Evolutionary conservation across 331 rosid species (phyloP), one percentile per base, ranked within the genome.

Genomic region (Pyracantha coccinea): DNA sequence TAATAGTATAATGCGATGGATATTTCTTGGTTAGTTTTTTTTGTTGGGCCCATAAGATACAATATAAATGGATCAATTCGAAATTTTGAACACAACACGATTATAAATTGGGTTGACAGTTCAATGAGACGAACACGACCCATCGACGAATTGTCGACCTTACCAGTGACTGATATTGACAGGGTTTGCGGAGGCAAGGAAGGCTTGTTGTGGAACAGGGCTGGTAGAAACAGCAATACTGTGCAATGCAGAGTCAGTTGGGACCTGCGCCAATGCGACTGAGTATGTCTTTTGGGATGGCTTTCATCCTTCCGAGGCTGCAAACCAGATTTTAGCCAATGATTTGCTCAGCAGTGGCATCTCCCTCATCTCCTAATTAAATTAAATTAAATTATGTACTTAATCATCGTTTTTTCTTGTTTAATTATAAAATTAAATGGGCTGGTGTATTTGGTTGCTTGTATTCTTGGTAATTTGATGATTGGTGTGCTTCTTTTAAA

Each of bases 271-370:
- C 3, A 88, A 93, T 83, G 96, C 97, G 17, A 84, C 98, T 7
- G 53, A 80, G n/a, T 91, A 88, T 61, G 85, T 93, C 4, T 93
- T 93, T 55, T 93, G 97, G 98, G 97, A 93, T 77, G 69, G 88
- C 16, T 55, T 88, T 83, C 97, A 93, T 80, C 91, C 96, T 55
- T 72, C 98, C 0, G 91, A 91, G 68, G 90, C 97, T 1, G 80
- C 96, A 63, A 83, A 89, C 84, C 68, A 71, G 14, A 29, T 85
- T 68, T 66, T 92, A 69, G 86, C 97, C 1, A 71, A 32, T 82
- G 64, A 54, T 72, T 69, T 91, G 72, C 54, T 85, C 1, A 4
- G 23, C 44, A 35, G 75, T 14, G 96, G 97, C 82, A 33, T 77
- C 70, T 82, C 91, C 20, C 91, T 92, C 69, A 45, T 89, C 45